A percentile compares a stretch with the other conserved stretches of the same genome.
Conservation (phyloP, 2,329 filamentous ascomycete species). For the Leptodontidium sp. region DNA sequence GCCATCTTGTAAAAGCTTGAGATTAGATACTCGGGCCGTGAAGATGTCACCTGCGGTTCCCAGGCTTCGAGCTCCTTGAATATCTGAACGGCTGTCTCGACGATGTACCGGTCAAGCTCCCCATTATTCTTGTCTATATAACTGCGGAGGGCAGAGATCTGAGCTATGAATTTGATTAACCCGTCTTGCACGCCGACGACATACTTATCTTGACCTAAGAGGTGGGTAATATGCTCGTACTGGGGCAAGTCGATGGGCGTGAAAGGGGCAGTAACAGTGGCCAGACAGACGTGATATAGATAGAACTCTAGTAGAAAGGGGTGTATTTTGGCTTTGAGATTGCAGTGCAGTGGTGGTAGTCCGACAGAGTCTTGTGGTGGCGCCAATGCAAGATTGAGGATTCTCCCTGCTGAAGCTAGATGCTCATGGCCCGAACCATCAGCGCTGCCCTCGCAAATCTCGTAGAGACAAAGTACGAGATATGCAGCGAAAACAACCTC, state of each 20-base stretch:
- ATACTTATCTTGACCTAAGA: slow-evolving; percentile 19
- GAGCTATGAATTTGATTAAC: slow-evolving; percentile 32
- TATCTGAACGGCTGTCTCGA: slow-evolving; percentile 30
- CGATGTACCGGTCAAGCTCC: slow-evolving; percentile 20
- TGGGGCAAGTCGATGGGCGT: slow-evolving; percentile 8
- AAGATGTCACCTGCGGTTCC: slow-evolving; percentile 18
- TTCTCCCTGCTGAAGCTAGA: slow-evolving; percentile 32
- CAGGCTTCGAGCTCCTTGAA: slow-evolving; percentile 34
- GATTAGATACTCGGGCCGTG: slow-evolving; percentile 24
- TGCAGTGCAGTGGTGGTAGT: not conserved
- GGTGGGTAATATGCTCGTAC: slow-evolving; percentile 11
- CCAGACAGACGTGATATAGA: slow-evolving; percentile 37
- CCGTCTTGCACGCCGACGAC: slow-evolving; percentile 34
- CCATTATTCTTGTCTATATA: slow-evolving; percentile 17
- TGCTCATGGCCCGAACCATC: slow-evolving; percentile 29
- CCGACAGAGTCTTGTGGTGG: not conserved
- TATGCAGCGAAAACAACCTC: slow-evolving; percentile 30
- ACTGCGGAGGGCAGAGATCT: slow-evolving; percentile 33
- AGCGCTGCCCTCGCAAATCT: slow-evolving; percentile 36
- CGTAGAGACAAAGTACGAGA: slow-evolving; percentile 37
- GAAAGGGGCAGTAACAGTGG: slow-evolving; percentile 33
- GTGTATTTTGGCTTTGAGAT: slow-evolving; percentile 31
- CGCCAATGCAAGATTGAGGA: slow-evolving; percentile 22
- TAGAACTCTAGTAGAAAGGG: slow-evolving; percentile 40
- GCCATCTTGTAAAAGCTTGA: slow-evolving; percentile 33